Base-by-base conservation (phyloP, 2,329 filamentous ascomycete genomes). In the Pseudocercospora eumusae region DNA sequence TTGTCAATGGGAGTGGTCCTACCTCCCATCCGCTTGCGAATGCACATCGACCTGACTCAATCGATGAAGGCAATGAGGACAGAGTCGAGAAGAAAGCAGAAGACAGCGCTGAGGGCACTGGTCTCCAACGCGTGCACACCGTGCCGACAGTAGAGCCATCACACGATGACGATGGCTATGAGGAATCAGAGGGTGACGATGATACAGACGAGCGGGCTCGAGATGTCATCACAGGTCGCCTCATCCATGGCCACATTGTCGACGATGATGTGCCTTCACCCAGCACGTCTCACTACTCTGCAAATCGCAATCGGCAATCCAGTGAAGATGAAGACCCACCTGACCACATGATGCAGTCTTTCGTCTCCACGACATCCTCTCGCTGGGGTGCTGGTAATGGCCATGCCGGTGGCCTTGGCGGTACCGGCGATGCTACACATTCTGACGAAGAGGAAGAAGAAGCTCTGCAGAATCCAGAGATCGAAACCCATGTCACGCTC, bases 401-500 rank as follows among this genome's bases (percentile, higher is more conserved):
- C n/a, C 71, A 71, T 25, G 74, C 77, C 10, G 71, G 76, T 57
- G 88, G 88, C 2, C 83, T 96, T 0, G 93, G 93, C 47, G 92
- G 93, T 54, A 91, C 91, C 1, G 89, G 88, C 40, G 93, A 98
- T 72, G 92, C 88, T 9, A 88, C 83, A n/a, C 89, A 84, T 40
- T 89, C 87, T 23, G 93, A 91, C 11, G 95, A 96, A 68, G 93
- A 97, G 64, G 95, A 98, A 76, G 95, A 99, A 71, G 92, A 96
- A 68, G 87, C 88, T n/a, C 86, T 93, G 57, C 86, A 89, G 70
- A 87, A 93, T 68, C 86, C 89, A 10, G 88, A 89, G 64, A 82
- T 93, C 21, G 95, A 99, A 79, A 92, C 93, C 73, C 96, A 93
- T 81, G 96, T 99, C 70, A 99, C 95, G 0, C 83, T 99, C n/a